Base-by-base conservation (phyloP, 306 rosid genomes). In the Pueraria montana region DNA sequence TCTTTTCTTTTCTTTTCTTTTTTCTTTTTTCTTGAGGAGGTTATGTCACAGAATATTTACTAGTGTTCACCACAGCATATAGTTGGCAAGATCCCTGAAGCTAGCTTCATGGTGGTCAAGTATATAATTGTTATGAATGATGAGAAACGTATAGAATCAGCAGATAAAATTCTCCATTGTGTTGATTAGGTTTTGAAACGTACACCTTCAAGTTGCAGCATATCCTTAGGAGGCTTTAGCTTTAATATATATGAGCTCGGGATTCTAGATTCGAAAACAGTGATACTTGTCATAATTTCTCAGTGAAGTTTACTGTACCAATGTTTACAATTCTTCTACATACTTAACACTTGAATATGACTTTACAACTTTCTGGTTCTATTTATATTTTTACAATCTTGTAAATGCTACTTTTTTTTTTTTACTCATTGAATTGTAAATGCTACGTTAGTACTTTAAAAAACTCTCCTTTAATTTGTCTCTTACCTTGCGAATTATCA, bases 151-250 rank as follows among this genome's bases (percentile, higher is more conserved):
- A 30, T 27, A 50, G 11, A 30, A 50, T 73, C n/a, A 50, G 17
- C 46, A n/a, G n/a, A 50, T 73, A 5, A 50, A 73, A 18, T 30
- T 73, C 64, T 38, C 55, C 40, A 14, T 42, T 20, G 65, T 20
- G 50, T 56, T 56, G n/a, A 42, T 76, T 76, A 24, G 59, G 59
- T 61, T 42, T 14, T 32, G 45, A 61, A 61, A 43, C 45, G n/a
- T 61, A 26, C 36, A 5, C 20, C 42, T 23, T 50, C 43, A 43
- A 38, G 17, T 59, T 58, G 80, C 42, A 23, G 17, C 42, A 40
- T 21, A 74, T 38, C 27, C 24, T 18, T 17, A 26, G 62, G 27
- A 32, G 32, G 6, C 11, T 49, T 72, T 30, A 72, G 45, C 76
- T 72, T 72, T n/a, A 72, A 72, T 9, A 66, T 9, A 66, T 66